These are phyloP conservation scores for Torrubiella hemipterigena DNA, from an alignment of 2,329 filamentous ascomycete species.

Conservation along the genomic window DNA sequence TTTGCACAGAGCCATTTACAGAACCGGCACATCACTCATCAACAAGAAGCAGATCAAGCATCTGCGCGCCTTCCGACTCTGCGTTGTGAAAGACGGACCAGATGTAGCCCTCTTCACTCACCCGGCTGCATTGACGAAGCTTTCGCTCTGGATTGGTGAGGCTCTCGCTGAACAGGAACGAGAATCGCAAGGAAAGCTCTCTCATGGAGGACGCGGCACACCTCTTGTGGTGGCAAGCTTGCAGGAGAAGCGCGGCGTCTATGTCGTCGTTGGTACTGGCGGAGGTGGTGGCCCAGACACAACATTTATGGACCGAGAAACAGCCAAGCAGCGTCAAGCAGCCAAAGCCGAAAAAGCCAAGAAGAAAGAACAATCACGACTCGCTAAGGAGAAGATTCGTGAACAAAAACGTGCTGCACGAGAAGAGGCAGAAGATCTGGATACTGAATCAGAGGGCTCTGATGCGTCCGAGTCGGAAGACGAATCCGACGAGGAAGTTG, in stretches of 20 bases:
- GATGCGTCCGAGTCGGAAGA: slow-evolving; percentile 32
- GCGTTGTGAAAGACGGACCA: slow-evolving; percentile 87
- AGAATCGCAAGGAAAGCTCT: slow-evolving; percentile 57
- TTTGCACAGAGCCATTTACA: slow-evolving; percentile 83
- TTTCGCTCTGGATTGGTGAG: slow-evolving; percentile 89
- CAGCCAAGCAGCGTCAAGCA: slow-evolving; percentile 48
- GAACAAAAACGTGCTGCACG: slow-evolving; percentile 50
- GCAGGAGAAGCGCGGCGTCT: slow-evolving; percentile 77
- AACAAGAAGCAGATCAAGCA: slow-evolving; percentile 92
- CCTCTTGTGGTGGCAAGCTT: slow-evolving; percentile 84
- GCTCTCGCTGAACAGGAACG: slow-evolving; percentile 83
- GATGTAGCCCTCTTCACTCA: slow-evolving; percentile 88
- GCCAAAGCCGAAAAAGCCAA: slow-evolving; percentile 53
- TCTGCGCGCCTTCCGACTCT: slow-evolving; percentile 85
- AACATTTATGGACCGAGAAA: slow-evolving; percentile 55
- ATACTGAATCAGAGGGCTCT: slow-evolving; percentile 30
- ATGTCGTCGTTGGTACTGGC: slow-evolving; percentile 86
- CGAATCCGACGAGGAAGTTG: slow-evolving; percentile 41
- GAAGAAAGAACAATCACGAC: slow-evolving; percentile 45
- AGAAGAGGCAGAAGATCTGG: slow-evolving; percentile 31
- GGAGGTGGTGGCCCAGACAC: slow-evolving; percentile 70
- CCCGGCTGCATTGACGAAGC: slow-evolving; percentile 81
- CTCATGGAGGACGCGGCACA: slow-evolving; percentile 58
- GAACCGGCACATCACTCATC: slow-evolving; percentile 81
- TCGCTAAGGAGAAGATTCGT: slow-evolving; percentile 43